A percentile compares a stretch with the other conserved stretches of the same genome.
Evolutionary conservation across 2,329 filamentous ascomycete species (phyloP).

Genomic region (Mollisia scopiformis): DNA sequence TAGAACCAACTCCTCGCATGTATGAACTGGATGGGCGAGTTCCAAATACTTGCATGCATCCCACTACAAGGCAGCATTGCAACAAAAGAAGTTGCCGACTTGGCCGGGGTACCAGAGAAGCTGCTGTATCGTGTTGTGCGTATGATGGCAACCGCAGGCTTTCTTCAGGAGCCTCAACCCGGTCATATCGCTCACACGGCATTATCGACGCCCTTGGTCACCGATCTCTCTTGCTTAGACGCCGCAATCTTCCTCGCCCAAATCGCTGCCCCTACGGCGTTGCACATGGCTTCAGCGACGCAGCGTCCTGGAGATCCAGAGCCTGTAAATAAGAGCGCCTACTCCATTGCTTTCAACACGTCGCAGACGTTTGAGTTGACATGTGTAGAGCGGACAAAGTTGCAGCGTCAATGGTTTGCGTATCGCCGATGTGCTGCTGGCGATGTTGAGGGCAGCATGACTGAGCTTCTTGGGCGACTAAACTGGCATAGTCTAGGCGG

Average conservation of each 20-base stretch:
- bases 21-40: conserved; percentile 47
- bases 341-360: conserved; percentile 26
- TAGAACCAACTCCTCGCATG: conserved; percentile 41
- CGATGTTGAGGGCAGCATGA: conserved; percentile 26
- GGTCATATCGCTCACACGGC: conserved; percentile 42
- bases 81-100: conserved; percentile 44
- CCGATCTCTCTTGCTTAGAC: conserved; percentile 39
- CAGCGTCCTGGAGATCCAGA: conserved; percentile 2
- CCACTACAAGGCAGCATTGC: conserved; percentile 41
- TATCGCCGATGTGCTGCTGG: conserved; percentile 34
- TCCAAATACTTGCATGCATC: conserved; percentile 49
- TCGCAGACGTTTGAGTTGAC: conserved; percentile 18
- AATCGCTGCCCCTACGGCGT: conserved; percentile 38
- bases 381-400: conserved; percentile 29
- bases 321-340: no score
- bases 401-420: conserved; percentile 38
- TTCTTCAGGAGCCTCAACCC: conserved; percentile 39
- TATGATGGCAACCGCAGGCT: conserved; percentile 39
- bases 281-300: conserved; percentile 38
- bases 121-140: conserved; percentile 42
- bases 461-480: conserved; percentile 32
- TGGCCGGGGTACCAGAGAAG: conserved; percentile 42
- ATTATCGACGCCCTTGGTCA: conserved; percentile 43
- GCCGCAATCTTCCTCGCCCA: conserved; percentile 44
- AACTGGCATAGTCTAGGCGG: conserved; percentile 35